Conservation (phyloP, 2,329 filamentous ascomycete genomes). For the Phaeosphaeria sp. region DNA sequence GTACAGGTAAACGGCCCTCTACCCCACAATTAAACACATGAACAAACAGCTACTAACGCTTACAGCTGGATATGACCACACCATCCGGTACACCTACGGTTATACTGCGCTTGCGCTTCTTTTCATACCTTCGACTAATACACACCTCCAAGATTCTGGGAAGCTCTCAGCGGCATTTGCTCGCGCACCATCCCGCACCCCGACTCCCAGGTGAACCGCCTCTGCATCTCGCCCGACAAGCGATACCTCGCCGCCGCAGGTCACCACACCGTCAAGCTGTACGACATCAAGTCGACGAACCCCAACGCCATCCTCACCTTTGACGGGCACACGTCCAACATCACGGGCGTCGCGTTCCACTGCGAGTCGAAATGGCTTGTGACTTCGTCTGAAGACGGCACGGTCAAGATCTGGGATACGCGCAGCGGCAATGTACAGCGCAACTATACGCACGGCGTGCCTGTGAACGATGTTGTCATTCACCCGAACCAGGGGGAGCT, state of each 20-base stretch:
- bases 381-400: conserved; percentile 94
- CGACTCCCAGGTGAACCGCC: conserved; percentile 96
- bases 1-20: conserved; percentile 62
- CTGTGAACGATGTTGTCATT: conserved; percentile 98
- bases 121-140: conserved; percentile 15
- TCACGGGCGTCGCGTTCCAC: conserved; percentile 96
- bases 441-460: conserved; percentile 87
- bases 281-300: conserved; percentile 98
- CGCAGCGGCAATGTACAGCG: conserved; percentile 84
- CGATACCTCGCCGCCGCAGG: conserved; percentile 86
- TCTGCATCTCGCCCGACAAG: conserved; percentile 98
- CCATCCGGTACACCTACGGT: conserved; percentile 67
- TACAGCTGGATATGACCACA: conserved; percentile 76
- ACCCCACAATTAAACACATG: conserved; percentile 18
- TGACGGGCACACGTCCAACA: conserved; percentile 93
- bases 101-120: too few relatives aligned
- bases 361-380: conserved; percentile 99
- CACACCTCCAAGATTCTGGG: conserved; percentile 79
- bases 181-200: conserved; percentile 97
- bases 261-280: conserved; percentile 91
- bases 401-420: conserved; percentile 97
- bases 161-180: conserved; percentile 96
- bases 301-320: conserved; percentile 92
- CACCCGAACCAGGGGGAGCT: conserved; percentile 98
- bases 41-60: conserved; percentile 27